These are phyloP conservation scores for Boletus smithii DNA, from an alignment of 1,284 basidiomycete genomes.

Conservation along the genomic window DNA sequence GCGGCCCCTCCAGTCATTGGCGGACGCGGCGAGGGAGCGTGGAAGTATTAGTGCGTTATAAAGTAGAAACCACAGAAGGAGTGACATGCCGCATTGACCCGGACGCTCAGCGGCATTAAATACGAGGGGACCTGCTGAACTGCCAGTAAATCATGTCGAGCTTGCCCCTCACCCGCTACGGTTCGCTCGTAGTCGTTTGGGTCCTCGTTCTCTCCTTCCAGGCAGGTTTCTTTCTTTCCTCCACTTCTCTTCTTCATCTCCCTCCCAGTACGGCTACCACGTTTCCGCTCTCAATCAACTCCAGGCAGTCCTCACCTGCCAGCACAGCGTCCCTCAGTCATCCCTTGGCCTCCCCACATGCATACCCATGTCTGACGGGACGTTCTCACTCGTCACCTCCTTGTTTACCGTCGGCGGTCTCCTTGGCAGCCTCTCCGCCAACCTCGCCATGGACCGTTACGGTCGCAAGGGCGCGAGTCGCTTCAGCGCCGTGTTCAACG, in stretches of 20 bases:
- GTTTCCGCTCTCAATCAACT: constrained; percentile 88
- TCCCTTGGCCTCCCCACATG: constrained; percentile 54
- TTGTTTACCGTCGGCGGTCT: constrained; percentile 89
- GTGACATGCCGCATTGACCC: no score
- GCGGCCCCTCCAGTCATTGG: no score
- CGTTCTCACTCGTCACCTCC: constrained; percentile 79
- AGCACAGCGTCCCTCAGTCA: constrained; percentile 17
- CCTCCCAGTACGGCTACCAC: constrained; percentile 69
- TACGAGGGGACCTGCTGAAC: no score
- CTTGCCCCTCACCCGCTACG: constrained; percentile 52
- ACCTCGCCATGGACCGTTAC: constrained; percentile 62
- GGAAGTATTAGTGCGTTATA: no score
- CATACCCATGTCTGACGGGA: constrained; percentile 71
- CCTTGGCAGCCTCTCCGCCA: constrained; percentile 70
- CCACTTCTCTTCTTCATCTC: neutral
- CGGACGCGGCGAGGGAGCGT: no score
- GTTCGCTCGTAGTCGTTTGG: constrained; percentile 63
- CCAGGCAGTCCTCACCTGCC: constrained; percentile 74
- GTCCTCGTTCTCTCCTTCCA: constrained; percentile 63
- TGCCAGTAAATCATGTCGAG: neutral
- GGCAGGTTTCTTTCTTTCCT: constrained; percentile 34
- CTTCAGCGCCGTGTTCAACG: constrained; percentile 56
- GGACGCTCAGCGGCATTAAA: no score
- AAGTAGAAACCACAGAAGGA: no score
- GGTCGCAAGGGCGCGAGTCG: constrained; percentile 67